Percentiles rank a stretch among this genome's conserved stretches.
phyloP scores from a whole-genome alignment of 768 basidiomycete genomes.

The Phylloporus arenicola region DNA sequence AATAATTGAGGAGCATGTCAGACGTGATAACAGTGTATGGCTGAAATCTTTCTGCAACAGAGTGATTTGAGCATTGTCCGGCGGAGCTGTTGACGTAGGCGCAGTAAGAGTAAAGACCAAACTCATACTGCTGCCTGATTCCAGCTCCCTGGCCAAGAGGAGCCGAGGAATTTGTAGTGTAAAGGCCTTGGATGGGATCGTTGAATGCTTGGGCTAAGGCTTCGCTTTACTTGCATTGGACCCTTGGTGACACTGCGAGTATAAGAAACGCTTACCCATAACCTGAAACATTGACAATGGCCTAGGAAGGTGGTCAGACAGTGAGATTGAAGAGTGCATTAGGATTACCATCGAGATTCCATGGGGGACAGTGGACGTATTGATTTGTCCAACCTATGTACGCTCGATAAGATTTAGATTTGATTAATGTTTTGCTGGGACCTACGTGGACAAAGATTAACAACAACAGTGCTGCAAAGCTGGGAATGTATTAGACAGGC shows the following conservation, averaged over 20 bases:
- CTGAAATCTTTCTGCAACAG: slow-evolving; percentile 52
- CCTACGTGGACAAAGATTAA: slow-evolving; percentile 80
- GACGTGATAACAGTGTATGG: slow-evolving; percentile 60
- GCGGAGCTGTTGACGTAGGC: slow-evolving; percentile 56
- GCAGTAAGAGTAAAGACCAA: slow-evolving; percentile 79
- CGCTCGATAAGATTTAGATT: slow-evolving; percentile 18
- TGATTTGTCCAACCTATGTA: slow-evolving; percentile 74
- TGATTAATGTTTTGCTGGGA: slow-evolving; percentile 16
- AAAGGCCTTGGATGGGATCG: slow-evolving; percentile 59
- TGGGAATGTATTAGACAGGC: slow-evolving; percentile 12
- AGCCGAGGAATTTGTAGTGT: slow-evolving; percentile 58
- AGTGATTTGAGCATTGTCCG: slow-evolving; percentile 61
- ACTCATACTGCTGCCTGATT: slow-evolving; percentile 66
- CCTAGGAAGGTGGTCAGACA: slow-evolving; percentile 38
- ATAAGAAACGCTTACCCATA: slow-evolving; percentile 51
- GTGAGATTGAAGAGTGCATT: neutral
- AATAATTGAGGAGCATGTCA: slow-evolving; percentile 66
- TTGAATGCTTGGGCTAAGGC: slow-evolving; percentile 45
- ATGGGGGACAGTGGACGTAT: slow-evolving; percentile 65
- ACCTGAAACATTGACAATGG: slow-evolving; percentile 60
- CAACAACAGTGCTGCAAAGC: slow-evolving; percentile 41
- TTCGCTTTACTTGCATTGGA: slow-evolving; percentile 32
- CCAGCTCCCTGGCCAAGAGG: slow-evolving; percentile 55
- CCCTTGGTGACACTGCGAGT: neutral
- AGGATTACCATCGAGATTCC: slow-evolving; percentile 64